Evolutionary conservation across 2,329 filamentous ascomycete species (phyloP).

Genomic region (Rugonectria rugulosa): DNA sequence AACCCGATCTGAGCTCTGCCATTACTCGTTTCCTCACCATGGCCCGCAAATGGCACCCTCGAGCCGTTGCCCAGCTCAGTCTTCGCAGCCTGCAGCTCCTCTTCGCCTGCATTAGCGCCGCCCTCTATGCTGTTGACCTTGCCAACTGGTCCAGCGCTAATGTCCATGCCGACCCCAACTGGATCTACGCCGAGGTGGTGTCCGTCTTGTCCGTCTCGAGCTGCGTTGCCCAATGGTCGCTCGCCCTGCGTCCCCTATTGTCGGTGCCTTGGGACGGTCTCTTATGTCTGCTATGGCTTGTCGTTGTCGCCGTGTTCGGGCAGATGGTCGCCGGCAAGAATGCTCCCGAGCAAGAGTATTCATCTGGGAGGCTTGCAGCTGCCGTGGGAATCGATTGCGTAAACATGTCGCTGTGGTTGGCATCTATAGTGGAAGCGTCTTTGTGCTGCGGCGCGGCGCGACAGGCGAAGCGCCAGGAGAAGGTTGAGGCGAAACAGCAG

Average conservation of each 20-base stretch:
- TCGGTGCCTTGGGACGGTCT: conserved; percentile 15
- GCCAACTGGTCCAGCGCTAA: conserved; percentile 17
- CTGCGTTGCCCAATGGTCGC: conserved; percentile 23
- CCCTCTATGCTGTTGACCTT: conserved; percentile 22
- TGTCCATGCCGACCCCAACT: conserved; percentile 19
- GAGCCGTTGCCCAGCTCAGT: conserved; percentile 16
- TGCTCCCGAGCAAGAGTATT: neutral
- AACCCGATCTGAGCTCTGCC: neutral
- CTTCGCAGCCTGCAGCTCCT: conserved; percentile 19
- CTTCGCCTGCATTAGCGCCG: conserved; percentile 24
- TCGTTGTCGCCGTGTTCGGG: conserved; percentile 17
- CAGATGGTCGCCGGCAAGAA: conserved; percentile 6
- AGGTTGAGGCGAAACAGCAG: neutral
- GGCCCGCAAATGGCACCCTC: conserved; percentile 20
- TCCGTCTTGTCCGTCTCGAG: conserved; percentile 10
- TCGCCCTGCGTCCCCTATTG: conserved; percentile 8
- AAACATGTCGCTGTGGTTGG: conserved; percentile 20
- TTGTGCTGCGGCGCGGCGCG: conserved; percentile 12
- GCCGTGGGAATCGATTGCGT: conserved; percentile 17
- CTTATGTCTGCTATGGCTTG: conserved; percentile 23
- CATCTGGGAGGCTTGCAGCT: neutral
- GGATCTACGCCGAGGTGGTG: conserved; percentile 24
- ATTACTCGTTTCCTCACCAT: neutral
- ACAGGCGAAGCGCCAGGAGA: neutral
- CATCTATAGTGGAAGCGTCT: conserved; percentile 18